phyloP scores from a whole-genome alignment of 352 stramenopile genomes.

The Phytophthora lateralis region DNA sequence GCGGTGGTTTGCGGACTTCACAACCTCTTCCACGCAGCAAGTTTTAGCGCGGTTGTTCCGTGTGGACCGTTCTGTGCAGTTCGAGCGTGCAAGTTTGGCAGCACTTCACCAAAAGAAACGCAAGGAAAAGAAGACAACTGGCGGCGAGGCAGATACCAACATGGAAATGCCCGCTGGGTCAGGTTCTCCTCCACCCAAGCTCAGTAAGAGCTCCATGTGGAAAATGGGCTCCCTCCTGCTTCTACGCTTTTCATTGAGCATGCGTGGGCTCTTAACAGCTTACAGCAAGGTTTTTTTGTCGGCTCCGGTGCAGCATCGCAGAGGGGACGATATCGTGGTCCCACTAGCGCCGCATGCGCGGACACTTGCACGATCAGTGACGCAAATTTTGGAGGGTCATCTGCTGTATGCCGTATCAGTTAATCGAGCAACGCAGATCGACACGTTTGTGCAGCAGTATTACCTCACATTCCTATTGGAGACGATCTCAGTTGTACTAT shows the following conservation, averaged over 20 bases:
- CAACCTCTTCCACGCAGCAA: slow-evolving; percentile 54
- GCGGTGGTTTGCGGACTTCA: slow-evolving; percentile 82
- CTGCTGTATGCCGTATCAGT: slow-evolving; percentile 57
- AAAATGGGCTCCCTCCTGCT: slow-evolving; percentile 82
- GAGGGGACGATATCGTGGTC: slow-evolving; percentile 63
- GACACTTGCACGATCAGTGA: slow-evolving; percentile 48
- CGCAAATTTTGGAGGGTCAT: slow-evolving; percentile 52
- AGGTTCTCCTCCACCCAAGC: slow-evolving; percentile 2
- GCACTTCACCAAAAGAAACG: slow-evolving; percentile 51
- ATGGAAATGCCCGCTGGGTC: slow-evolving; percentile 18
- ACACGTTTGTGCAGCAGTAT: slow-evolving; percentile 74
- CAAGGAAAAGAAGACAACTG: slow-evolving; percentile 18
- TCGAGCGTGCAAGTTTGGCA: slow-evolving; percentile 73
- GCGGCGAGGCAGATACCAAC: slow-evolving; percentile 15
- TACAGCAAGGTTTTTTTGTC: slow-evolving; percentile 78
- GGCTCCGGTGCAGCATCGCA: slow-evolving; percentile 62
- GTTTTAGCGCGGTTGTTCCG: slow-evolving; percentile 71
- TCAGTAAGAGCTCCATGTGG: slow-evolving; percentile 51
- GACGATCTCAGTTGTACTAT: slow-evolving; percentile 73
- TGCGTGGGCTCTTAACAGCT: slow-evolving; percentile 62
- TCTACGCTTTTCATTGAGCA: slow-evolving; percentile 77
- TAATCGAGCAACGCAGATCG: slow-evolving; percentile 46
- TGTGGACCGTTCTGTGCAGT: slow-evolving; percentile 72
- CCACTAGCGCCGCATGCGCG: slow-evolving; percentile 66
- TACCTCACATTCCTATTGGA: slow-evolving; percentile 83